Evolutionary conservation across 1,139 yeast genomes (phyloP), one percentile per base, ranked within the genome.

Genomic region (Candida gigantensis): DNA sequence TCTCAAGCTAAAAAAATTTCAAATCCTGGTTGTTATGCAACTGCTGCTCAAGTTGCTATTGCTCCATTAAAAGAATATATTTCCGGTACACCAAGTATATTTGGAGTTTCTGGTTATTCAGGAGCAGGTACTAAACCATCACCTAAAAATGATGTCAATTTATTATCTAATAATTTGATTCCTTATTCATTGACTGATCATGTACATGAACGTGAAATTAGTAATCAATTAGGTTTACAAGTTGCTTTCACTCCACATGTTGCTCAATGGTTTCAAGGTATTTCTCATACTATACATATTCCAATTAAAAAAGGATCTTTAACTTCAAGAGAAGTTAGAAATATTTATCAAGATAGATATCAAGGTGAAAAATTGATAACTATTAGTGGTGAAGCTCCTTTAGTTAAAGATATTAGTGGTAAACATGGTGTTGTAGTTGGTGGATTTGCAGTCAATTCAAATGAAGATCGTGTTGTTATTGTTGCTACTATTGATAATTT

Each of bases 111-210:
- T 34, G 99, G 99, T 32, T 92, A 92, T 62, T 90, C 98, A 14
- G 99, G 99, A 42, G 98, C 98, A 12, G 98, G 98, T 47, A 90
- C 99, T 36, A 92, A 94, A 66, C 98, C 98, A 40, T 86, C 96
- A 6, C 96, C 96, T 42, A 89, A 89, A 70, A 94, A 92, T 59
- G 97, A 92, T 58, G 68, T 84, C 37, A 73, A 78, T 43, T 72
- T 80, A 53, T 73, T 92, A 55, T 62, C 72, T 44, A 79, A 94
- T 67, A 92, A 92, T 67, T 71, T 94, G 59, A 86, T 92, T 55
- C 98, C 99, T 41, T 92, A 92, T 68, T 82, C 97, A 2, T 74
- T 94, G 54, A 94, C 98, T 14, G 96, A 92, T 60, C 99, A 92
- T 62, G 82, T 92, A 44, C 98, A 92, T 57, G 99, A 92, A 72